Base-by-base conservation (phyloP, 305 asterid genomes). In the Coffea humblotiana region DNA sequence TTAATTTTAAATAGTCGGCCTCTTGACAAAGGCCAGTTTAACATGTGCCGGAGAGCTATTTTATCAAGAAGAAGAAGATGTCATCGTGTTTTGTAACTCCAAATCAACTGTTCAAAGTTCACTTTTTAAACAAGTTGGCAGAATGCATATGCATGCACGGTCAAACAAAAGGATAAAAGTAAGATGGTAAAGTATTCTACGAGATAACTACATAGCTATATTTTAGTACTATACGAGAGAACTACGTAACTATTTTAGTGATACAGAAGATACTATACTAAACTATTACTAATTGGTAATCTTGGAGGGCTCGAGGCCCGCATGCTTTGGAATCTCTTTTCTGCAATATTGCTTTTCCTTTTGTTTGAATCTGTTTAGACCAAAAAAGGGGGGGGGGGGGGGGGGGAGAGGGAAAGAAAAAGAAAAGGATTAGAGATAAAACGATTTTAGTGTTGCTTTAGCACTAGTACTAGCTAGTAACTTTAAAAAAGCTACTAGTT, bases 291-390 rank as follows among this genome's bases (percentile, higher is more conserved):
- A 40, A 40, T 47, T 49, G 32, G 11, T 52, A 58, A n/a, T 54
- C 63, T 61, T 43, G 78, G 23, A 37, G 43, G n/a, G 18, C 72
- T 65, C 32, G 35, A 64, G 35, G 4, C 75, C 51, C 67, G 79
- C 75, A 52, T 74, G 83, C 72, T 79, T 72, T 72, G 65, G 82
- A 79, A 79, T 72, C 82, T 61, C 71, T 60, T 61, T 71, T 2
- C 18, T 49, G 35, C 29, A 29, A 19, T 14, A 5, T 45, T 45
- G 18, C 70, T 27, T 52, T 43, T 60, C 61, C 21, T 45, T 71
- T 47, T 27, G 58, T 63, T 63, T 66, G 47, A 64, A 9, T 63
- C 5, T 6, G 11, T 2, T 8, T 16, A 56, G 32, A 29, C 19
- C 10, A 2, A 32, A 66, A 0, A 9, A n/a, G n/a, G n/a, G n/a